Evolutionary conservation across 306 rosid species (phyloP).

Genomic region (Hylodesmum podocarpum): DNA sequence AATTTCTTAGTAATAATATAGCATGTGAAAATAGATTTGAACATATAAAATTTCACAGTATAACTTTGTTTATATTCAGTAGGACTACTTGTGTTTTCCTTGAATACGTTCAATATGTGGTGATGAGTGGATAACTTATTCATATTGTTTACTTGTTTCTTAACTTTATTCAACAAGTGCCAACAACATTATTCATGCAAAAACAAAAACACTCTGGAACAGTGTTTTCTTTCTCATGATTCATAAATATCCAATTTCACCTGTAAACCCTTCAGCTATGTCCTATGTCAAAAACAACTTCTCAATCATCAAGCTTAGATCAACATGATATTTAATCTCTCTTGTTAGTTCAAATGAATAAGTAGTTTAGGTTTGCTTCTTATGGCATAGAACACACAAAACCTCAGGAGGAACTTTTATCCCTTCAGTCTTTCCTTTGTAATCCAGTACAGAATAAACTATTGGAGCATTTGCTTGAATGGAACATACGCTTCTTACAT

Average conservation of each 20-base stretch:
- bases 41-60: background rate
- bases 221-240: background rate
- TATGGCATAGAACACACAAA: background rate
- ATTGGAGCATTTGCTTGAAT: background rate
- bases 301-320: background rate
- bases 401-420: background rate
- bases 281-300: background rate
- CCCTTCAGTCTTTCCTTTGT: background rate
- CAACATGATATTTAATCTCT: background rate
- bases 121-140: background rate
- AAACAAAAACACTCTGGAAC: background rate
- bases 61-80: background rate
- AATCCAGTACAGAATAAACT: background rate
- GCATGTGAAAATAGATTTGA: background rate
- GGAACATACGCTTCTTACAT: background rate
- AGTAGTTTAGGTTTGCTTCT: background rate
- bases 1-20: background rate
- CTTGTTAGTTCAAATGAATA: constrained; percentile 3
- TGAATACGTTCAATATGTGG: too few relatives aligned
- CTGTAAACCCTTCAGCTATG: background rate
- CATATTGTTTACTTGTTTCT: background rate
- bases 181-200: background rate
- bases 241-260: constrained; percentile 17
- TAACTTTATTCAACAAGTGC: background rate
- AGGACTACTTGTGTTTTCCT: background rate